These are phyloP conservation scores for Aspergillus pseudotamarii DNA, from an alignment of 2,329 filamentous ascomycete genomes.

Conservation along the genomic window DNA sequence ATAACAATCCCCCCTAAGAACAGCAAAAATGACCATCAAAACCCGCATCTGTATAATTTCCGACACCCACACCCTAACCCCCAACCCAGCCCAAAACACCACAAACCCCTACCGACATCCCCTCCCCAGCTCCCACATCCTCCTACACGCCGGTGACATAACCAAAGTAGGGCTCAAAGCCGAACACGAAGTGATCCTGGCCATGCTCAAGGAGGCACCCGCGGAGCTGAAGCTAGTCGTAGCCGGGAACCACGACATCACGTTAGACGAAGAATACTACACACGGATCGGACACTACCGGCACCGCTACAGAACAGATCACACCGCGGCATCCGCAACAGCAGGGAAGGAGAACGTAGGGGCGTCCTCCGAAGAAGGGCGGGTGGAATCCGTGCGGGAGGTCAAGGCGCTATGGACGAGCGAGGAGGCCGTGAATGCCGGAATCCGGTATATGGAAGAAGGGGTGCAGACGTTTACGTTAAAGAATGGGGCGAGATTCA, in stretches of 20 bases:
- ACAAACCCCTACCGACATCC: conserved; percentile 42
- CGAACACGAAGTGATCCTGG: conserved; percentile 46
- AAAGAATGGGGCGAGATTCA: conserved; percentile 51
- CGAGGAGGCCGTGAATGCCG: conserved; percentile 46
- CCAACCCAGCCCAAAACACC: conserved; percentile 22
- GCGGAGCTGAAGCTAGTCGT: conserved; percentile 64
- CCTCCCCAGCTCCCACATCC: conserved; percentile 55
- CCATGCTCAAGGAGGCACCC: conserved; percentile 48
- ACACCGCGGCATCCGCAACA: conserved; percentile 10
- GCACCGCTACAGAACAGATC: conserved; percentile 28
- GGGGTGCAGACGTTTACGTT: conserved; percentile 52
- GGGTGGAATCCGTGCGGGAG: conserved; percentile 19
- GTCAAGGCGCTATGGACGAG: conserved; percentile 53
- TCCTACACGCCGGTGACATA: conserved; percentile 63
- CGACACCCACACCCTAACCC: conserved; percentile 43
- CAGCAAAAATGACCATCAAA: conserved; percentile 26
- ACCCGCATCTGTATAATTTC: conserved; percentile 48
- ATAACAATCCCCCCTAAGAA: background rate
- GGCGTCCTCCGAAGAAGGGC: background rate
- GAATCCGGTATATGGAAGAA: conserved; percentile 60
- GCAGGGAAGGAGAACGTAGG: conserved; percentile 20
- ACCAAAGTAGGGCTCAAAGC: conserved; percentile 53
- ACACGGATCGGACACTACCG: conserved; percentile 27
- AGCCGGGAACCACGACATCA: conserved; percentile 65
- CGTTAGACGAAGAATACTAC: conserved; percentile 57